Evolutionary conservation across 129 eudicot genomes (phyloP), one percentile per base, ranked within the genome.

Genomic region (Lonicera japonica): DNA sequence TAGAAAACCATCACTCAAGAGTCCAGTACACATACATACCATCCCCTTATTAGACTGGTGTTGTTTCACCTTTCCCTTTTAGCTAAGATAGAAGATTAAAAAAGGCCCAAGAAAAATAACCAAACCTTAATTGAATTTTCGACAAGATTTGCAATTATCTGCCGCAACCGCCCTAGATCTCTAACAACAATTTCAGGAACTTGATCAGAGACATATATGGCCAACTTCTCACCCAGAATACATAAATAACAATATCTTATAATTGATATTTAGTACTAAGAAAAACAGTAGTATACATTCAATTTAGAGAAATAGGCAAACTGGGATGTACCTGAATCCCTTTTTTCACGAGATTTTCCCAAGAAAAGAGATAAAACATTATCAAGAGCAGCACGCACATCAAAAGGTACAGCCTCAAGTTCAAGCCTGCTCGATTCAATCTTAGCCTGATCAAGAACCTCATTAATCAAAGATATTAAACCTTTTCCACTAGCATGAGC

Each of bases 361-460:
- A 90, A 79, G 69, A 79, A 85, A 38, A 88, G 65, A 17, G 96
- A 92, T 18, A 88, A 54, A 58, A 87, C 86, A 53, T 88, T 73
- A 58, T 92, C 99, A 52, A 92, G 92, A 77, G 78, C 73, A 56
- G 89, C 73, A 14, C 89, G 88, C 41, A 88, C 75, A 70, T 88
- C 95, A 69, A 92, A 92, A 15, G 91, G 89, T 18, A 85, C 96
- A 56, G 91, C 82, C 70, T 88, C 99, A 5, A 92, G 87, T 72
- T 92, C 99, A 29, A 92, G 89, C 71, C 87, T 84, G 58, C 95
- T 95, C 3, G 99, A 85, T 70, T 92, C 99, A 58, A 92, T 92
- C 82, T 92, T 92, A 13, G 99, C 96, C 72, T 85, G 96, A 80
- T 92, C 99, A 25, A 92, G 76, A 54, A 92, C 99, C 74, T 82